Percentiles rank a stretch among this genome's conserved stretches.
phyloP scores from a whole-genome alignment of 2,329 filamentous ascomycete species.

The Penicillium decumbens region DNA sequence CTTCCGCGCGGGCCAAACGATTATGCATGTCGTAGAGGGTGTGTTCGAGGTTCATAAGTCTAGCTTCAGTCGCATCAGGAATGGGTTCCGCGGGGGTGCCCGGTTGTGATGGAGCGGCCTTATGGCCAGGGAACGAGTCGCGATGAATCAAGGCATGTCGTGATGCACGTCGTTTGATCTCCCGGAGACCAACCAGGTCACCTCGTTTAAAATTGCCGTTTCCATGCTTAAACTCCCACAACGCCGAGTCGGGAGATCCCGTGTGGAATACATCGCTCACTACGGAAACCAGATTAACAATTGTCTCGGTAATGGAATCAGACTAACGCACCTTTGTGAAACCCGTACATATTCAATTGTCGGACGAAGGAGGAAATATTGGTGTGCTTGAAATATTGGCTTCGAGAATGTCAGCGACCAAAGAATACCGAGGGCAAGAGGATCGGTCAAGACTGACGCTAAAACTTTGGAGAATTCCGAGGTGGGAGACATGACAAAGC shows the following conservation, averaged over 20 bases:
- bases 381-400: conserved; percentile 98
- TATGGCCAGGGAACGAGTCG: conserved; percentile 77
- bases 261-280: conserved; percentile 98
- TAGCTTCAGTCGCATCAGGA: conserved; percentile 70
- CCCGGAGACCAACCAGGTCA: conserved; percentile 81
- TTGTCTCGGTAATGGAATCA: not conserved
- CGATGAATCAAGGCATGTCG: conserved; percentile 88
- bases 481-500: conserved; percentile 97
- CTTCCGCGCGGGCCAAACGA: conserved; percentile 75
- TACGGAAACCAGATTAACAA: conserved; percentile 36
- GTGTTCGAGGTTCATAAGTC: conserved; percentile 73
- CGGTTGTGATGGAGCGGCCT: conserved; percentile 69
- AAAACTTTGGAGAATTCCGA: conserved; percentile 97
- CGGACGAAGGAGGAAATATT: conserved; percentile 98
- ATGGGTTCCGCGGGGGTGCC: conserved; percentile 81
- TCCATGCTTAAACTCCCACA: conserved; percentile 99
- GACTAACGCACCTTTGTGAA: conserved; percentile 76
- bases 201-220: conserved; percentile 96
- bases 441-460: conserved; percentile 61
- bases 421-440: conserved; percentile 9
- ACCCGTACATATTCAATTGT: conserved; percentile 98
- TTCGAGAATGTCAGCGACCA: conserved; percentile 40
- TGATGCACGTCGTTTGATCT: conserved; percentile 93
- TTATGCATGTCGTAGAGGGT: conserved; percentile 73
- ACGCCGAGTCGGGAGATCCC: conserved; percentile 81